Conservation (phyloP, 148 eudicot genomes). For the Selenicereus undatus region DNA sequence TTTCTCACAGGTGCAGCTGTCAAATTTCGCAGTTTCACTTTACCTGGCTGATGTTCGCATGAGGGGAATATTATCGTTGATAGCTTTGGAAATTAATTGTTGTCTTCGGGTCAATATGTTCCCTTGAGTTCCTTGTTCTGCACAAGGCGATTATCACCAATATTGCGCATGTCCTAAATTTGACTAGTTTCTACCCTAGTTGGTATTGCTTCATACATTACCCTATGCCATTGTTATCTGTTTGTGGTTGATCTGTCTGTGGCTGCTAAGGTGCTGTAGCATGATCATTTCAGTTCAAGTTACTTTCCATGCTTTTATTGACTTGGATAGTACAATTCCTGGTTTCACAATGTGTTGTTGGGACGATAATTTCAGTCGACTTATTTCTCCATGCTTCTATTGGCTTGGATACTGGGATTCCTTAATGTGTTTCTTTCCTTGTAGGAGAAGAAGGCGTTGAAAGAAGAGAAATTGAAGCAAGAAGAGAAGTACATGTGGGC, state of each 20-base stretch:
- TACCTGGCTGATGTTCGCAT: background rate
- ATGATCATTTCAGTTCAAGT: background rate
- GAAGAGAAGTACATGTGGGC: conserved; percentile 99
- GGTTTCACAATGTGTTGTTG: background rate
- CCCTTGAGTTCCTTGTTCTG: background rate
- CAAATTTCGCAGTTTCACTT: background rate
- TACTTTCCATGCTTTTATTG: conserved; percentile 1
- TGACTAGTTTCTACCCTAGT: background rate
- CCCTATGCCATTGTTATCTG: background rate
- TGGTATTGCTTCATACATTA: background rate
- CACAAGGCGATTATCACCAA: background rate
- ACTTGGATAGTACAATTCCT: background rate
- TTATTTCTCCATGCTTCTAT: background rate
- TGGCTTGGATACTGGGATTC: background rate
- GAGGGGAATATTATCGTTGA: background rate
- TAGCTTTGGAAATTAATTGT: background rate
- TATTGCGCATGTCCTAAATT: background rate
- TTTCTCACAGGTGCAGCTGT: background rate
- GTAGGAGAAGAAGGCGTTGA: conserved; percentile 94
- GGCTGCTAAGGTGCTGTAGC: background rate
- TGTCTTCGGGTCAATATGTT: background rate
- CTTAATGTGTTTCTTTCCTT: conserved; percentile 10
- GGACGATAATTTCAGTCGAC: background rate
- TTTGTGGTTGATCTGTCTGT: background rate
- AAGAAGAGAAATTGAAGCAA: conserved; percentile 80